phyloP scores from a whole-genome alignment of 306 rosid genomes.

The Prunus mira region DNA sequence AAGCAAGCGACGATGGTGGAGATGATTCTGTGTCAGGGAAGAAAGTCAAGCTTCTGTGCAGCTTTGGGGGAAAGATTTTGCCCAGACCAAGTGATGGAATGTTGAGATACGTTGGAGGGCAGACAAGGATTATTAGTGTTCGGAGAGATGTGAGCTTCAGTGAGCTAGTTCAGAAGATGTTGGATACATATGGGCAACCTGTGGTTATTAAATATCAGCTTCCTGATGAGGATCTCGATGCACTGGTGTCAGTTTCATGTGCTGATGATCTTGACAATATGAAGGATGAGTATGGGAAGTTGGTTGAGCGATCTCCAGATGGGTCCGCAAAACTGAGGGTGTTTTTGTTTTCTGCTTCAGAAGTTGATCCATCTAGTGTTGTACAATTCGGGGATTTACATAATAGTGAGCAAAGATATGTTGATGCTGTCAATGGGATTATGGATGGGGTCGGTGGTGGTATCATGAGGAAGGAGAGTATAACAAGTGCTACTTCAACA shows the following conservation, averaged over 20 bases:
- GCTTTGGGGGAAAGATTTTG: conserved; percentile 82
- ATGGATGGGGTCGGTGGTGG: conserved; percentile 40
- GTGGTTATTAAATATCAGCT: conserved; percentile 88
- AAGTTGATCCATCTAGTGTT: conserved; percentile 48
- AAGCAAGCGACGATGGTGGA: conserved; percentile 55
- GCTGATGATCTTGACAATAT: conserved; percentile 85
- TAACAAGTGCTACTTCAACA: conserved; percentile 67
- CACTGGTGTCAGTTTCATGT: conserved; percentile 77
- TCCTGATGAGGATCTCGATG: conserved; percentile 90
- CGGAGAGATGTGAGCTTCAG: conserved; percentile 57
- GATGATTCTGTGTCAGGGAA: conserved; percentile 56
- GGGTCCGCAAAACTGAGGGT: conserved; percentile 78
- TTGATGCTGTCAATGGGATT: conserved; percentile 80
- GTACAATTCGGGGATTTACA: conserved; percentile 44
- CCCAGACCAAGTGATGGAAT: conserved; percentile 87
- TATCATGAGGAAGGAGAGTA: conserved; percentile 57
- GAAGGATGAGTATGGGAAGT: conserved; percentile 87
- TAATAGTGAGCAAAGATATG: conserved; percentile 65
- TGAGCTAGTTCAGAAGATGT: conserved; percentile 69
- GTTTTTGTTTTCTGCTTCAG: conserved; percentile 67
- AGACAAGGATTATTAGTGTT: conserved; percentile 76
- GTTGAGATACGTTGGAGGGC: conserved; percentile 97
- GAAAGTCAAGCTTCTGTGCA: conserved; percentile 77
- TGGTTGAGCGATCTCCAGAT: conserved; percentile 65
- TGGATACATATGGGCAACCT: conserved; percentile 62